These are phyloP conservation scores for Puccinia brachypodii DNA, from an alignment of 1,284 basidiomycete genomes.

Conservation along the genomic window DNA sequence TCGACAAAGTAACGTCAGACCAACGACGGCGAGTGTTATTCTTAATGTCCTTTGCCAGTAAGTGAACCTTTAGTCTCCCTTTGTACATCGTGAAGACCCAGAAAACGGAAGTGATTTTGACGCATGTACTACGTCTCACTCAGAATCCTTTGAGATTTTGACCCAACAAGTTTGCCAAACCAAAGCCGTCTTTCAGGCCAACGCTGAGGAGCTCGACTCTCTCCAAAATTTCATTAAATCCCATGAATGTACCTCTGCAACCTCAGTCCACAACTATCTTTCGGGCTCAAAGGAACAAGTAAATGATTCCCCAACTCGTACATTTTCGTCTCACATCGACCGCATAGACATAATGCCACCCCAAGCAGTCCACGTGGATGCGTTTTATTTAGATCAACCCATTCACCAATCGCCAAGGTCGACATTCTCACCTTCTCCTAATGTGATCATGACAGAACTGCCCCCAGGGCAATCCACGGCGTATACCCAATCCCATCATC, in stretches of 20 bases:
- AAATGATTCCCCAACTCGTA: not conserved
- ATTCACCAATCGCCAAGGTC: not conserved
- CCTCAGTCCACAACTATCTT: not conserved
- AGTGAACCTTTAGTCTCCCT: not conserved
- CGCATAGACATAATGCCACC: not conserved
- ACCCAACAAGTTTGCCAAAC: slow-evolving; percentile 11
- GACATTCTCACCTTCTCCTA: not conserved
- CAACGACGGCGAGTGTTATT: slow-evolving; percentile 33
- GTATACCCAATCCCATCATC: not conserved
- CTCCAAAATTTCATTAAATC: slow-evolving; percentile 9
- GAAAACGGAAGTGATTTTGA: not conserved
- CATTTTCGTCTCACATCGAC: not conserved
- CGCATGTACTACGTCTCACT: not conserved
- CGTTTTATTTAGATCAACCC: not conserved
- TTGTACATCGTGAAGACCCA: not conserved
- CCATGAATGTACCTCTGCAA: not conserved
- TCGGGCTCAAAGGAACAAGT: not conserved
- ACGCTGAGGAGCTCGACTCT: slow-evolving; percentile 9
- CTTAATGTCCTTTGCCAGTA: slow-evolving; percentile 44
- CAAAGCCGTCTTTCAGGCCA: not conserved
- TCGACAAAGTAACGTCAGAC: slow-evolving; percentile 25
- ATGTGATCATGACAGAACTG: not conserved
- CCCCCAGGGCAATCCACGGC: not conserved
- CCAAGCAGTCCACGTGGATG: not conserved
- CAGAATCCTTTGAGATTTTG: slow-evolving; percentile 36